Evolutionary conservation across 2,329 filamentous ascomycete species (phyloP).

Genomic region (Diaporthe batatas): DNA sequence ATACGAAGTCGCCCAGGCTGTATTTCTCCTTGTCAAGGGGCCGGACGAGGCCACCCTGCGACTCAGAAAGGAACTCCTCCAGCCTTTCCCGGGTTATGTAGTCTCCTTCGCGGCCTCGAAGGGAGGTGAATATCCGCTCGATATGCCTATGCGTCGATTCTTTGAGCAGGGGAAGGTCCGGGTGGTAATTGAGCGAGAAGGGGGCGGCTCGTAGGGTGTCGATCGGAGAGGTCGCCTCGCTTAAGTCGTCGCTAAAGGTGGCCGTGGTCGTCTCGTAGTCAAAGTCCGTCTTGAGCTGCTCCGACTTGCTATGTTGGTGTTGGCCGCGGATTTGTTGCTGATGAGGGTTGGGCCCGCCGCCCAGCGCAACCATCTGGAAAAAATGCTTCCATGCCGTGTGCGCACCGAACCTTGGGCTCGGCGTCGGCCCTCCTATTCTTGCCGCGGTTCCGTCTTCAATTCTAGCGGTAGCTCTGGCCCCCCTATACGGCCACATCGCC

Average conservation of each 20-base stretch:
- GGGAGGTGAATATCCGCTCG: constrained; percentile 59
- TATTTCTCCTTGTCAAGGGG: constrained; percentile 58
- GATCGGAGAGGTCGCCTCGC: constrained; percentile 18
- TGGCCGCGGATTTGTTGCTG: constrained; percentile 11
- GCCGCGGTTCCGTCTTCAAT: constrained; percentile 25
- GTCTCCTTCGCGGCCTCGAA: constrained; percentile 53
- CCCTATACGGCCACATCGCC: constrained; percentile 38
- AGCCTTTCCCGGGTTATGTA: constrained; percentile 54
- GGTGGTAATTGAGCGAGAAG: constrained; percentile 30
- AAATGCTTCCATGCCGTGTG: constrained; percentile 43
- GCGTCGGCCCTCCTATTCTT: constrained; percentile 33
- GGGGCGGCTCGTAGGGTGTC: constrained; percentile 31
- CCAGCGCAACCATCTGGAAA: constrained; percentile 41
- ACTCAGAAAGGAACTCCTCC: constrained; percentile 61
- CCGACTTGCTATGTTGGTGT: constrained; percentile 35
- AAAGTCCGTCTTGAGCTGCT: constrained; percentile 28
- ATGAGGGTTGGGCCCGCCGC: constrained; percentile 35
- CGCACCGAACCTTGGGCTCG: constrained; percentile 40
- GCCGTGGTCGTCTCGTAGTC: constrained; percentile 30
- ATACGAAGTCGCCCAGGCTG: constrained; percentile 63
- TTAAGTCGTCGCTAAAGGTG: constrained; percentile 11
- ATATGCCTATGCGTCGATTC: constrained; percentile 64
- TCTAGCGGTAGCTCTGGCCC: constrained; percentile 22
- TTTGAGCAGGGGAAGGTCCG: constrained; percentile 58
- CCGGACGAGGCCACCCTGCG: constrained; percentile 60